Evolutionary conservation across 1,139 yeast species (phyloP), one percentile per base, ranked within the genome.

Genomic region (Scheffersomyces titani): DNA sequence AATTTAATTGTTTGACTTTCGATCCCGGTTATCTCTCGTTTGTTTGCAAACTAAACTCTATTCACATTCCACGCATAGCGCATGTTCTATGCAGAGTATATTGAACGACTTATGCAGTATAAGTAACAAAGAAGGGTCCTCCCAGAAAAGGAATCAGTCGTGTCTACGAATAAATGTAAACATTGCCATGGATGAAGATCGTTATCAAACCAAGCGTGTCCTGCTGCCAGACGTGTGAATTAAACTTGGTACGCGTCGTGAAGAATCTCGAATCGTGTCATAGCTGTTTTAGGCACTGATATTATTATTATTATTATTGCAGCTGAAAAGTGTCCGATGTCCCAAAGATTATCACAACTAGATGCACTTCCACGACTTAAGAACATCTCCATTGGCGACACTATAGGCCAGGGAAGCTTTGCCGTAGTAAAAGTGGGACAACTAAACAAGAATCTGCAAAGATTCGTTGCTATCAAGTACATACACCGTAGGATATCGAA

Each of bases 381-480:
- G 55, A 57, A 64, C 55, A 65, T 69, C 5, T 64, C 61, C 40
- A 51, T 67, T 3, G 75, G 74, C 5, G 64, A 62, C 46, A 72
- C 75, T 1, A 68, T 72, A 19, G 76, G 76, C 2, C 73, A 70
- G 52, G 76, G 76, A 6, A 49, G 57, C 5, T 58, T 53, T 55
- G 61, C 55, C 19, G 57, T 59, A 48, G 75, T 72, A 5, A 69
- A 70, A 62, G 63, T 64, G 40, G 76, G 70, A 9, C 56, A 54
- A 24, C 60, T 55, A 49, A 55, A 55, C 49, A 68, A 65, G 47
- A 66, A 65, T 69, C 18, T 61, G 59, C 47, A 67, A 70, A 40
- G 24, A 48, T 64, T 80, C 1, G 78, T 84, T 56, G 90, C 90
- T 0, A 75, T 86, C 51, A 87, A 87, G 63, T 82, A 82, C 61